Percentiles rank a stretch among this genome's conserved stretches.
Conservation (phyloP, 2,329 filamentous ascomycete species). For the Lasiodiplodia sp. region DNA sequence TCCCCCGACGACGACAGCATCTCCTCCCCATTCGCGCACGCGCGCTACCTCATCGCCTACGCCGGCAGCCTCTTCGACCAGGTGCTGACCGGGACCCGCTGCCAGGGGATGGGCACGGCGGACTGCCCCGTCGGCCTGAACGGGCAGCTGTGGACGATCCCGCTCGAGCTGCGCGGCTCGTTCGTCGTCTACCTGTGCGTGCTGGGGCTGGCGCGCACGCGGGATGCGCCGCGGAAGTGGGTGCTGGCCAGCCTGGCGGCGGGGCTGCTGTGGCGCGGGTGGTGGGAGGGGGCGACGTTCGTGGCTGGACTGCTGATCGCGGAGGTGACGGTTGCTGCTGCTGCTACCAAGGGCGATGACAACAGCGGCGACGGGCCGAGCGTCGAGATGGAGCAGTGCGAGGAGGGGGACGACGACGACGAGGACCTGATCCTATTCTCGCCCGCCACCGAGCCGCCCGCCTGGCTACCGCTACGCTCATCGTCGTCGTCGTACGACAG, state of each 20-base stretch:
- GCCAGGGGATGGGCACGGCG: background rate
- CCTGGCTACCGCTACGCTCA: background rate
- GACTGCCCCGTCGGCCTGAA: background rate
- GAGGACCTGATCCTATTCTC: background rate
- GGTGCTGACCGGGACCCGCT: background rate
- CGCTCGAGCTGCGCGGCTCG: slow-evolving; percentile 54
- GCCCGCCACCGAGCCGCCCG: background rate
- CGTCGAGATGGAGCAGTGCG: no score
- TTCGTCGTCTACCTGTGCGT: slow-evolving; percentile 53
- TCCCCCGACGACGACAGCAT: fast-evolving
- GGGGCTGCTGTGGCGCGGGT: background rate
- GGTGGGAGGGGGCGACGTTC: slow-evolving; percentile 40
- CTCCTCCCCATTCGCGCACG: background rate
- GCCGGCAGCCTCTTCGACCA: background rate
- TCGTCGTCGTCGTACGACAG: background rate
- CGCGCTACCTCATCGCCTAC: background rate
- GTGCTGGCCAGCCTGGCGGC: background rate
- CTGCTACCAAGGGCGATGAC: slow-evolving; percentile 50
- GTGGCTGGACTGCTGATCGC: slow-evolving; percentile 56
- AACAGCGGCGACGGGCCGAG: no score
- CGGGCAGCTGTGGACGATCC: slow-evolving; percentile 56
- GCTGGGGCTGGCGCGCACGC: slow-evolving; percentile 37
- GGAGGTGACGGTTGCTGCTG: slow-evolving; percentile 52
- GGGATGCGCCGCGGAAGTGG: background rate
- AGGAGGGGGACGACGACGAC: slow-evolving; percentile 40